These are phyloP conservation scores for Stagonosporopsis tanaceti DNA, from an alignment of 2,329 filamentous ascomycete species.

Conservation along the genomic window DNA sequence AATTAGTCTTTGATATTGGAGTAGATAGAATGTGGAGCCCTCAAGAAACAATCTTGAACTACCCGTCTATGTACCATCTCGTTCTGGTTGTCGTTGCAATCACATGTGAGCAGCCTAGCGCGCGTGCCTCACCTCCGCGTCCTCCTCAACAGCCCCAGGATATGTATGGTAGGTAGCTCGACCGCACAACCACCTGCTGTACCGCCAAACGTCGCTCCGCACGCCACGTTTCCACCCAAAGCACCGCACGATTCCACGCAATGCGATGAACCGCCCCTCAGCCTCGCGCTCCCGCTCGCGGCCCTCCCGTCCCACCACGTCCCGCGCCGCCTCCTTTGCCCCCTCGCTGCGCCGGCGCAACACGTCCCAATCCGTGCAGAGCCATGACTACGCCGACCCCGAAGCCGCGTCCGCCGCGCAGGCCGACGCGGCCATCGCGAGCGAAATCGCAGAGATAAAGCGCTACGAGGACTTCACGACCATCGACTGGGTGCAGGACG, in stretches of 20 bases:
- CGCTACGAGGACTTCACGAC: slow-evolving; percentile 99
- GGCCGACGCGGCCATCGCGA: slow-evolving; percentile 77
- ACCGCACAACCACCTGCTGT: background rate
- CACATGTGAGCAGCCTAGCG: slow-evolving; percentile 3
- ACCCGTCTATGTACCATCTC: no score
- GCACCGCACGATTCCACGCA: background rate
- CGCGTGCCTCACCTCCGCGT: background rate
- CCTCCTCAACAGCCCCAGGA: background rate
- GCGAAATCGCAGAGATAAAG: slow-evolving; percentile 98
- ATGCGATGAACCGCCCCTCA: slow-evolving; percentile 34
- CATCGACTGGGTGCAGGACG: slow-evolving; percentile 99
- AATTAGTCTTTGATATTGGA: no score
- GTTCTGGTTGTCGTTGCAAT: background rate
- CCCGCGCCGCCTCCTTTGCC: slow-evolving; percentile 58
- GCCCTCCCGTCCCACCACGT: slow-evolving; percentile 21
- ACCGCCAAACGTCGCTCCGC: background rate
- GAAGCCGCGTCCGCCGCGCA: slow-evolving; percentile 58
- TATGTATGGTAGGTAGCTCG: background rate
- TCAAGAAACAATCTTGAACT: no score
- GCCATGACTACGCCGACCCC: slow-evolving; percentile 71
- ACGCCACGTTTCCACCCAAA: background rate
- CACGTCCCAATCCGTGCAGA: slow-evolving; percentile 70
- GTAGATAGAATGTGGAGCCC: no score
- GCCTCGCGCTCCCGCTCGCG: slow-evolving; percentile 18
- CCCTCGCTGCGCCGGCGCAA: slow-evolving; percentile 65